Evolutionary conservation across 2,329 filamentous ascomycete species (phyloP), one percentile per base, ranked within the genome.

Genomic region (Gnomoniopsis sp.): DNA sequence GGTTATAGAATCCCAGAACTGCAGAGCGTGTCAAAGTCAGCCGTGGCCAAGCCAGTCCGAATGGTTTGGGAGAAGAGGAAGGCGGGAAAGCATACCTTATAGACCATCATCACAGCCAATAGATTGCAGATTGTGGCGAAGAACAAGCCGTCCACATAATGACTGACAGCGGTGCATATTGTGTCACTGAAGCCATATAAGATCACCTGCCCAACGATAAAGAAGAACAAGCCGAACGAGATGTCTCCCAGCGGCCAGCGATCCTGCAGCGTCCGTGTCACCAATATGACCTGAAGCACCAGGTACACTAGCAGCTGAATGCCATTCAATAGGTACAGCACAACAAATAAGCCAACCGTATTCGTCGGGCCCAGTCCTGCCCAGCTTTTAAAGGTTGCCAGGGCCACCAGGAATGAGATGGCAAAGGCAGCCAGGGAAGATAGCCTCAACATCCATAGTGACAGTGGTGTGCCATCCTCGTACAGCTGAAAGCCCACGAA

Each of bases 1-100:
- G 22, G 95, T 99, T 74, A 99, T 99, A 17, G 93, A 97, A 71
- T 99, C 95, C 95, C 95, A 99, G 80, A 96, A 99, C 92, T 95
- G 66, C 55, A 59, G 49, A 47, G 47, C 49, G 58, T 53, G 41
- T 65, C 61, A 64, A 57, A 26, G 50, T 58, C 15, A 62, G 60
- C 33, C 7, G 26, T 15, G 7, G 30, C 26, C 7, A 23, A 14
- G 6, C 23, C 14, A 19, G n/a, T 22, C 23, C 33, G n/a, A 19
- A 33, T 33, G 54, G 36, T 23, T 55, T 33, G 10, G 10, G 3
- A 12, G 3, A 8, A 33, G n/a, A 47, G 44, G 36, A 44, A 52
- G n/a, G 23, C 3, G 19, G 30, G 17, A 57, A 41, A 21, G 67
- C 75, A 55, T 75, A 82, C 91, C 88, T 99, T 99, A 83, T 99